Evolutionary conservation across 2,329 filamentous ascomycete genomes (phyloP), one percentile per base, ranked within the genome.

Genomic region (Coniochaeta sp.): DNA sequence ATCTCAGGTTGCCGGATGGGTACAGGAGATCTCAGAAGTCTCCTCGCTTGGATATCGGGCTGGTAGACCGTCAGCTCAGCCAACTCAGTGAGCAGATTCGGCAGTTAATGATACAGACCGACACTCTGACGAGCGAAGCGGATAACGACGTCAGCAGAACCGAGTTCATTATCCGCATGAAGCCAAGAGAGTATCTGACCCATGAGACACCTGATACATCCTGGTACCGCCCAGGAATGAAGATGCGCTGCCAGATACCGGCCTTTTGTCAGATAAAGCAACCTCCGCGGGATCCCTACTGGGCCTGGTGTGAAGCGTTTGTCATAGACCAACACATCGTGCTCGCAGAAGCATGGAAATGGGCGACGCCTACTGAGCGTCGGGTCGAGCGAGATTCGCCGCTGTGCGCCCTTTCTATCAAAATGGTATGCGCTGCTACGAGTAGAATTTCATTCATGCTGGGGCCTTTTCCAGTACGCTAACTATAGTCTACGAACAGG

Each of bases 1-100:
- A 96, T 67, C 78, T 98, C 56, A 16, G 16, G 36, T 14, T 38
- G 16, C 36, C 36, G 16, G 7, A 7, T 14, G 36, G 36, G 11
- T 38, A 38, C 12, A 38, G 36, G 36, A 38, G 36, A 14, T 38
- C 36, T 7, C 36, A 38, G 36, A 16, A 38, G 6, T 38, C 36
- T 38, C 7, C 36, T 14, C 36, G 36, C 11, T 4, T 38, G 38
- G 17, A 40, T 11, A 9, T 19, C 16, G 16, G 38, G 38, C 16
- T 2, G 3, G 16, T n/a, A 11, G 38, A n/a, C 38, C 16, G 9
- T n/a, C 38, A 40, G 38, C 3, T 40, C 34, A 36, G 6, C 3
- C 34, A 12, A 40, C 16, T n/a, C 3, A n/a, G 11, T 40, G 38
- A 14, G n/a, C n/a, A n/a, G n/a, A n/a, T n/a, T n/a, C n/a, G n/a